Evolutionary conservation across 345 rosid genomes (phyloP).

Genomic region (Corchorus olitorius): DNA sequence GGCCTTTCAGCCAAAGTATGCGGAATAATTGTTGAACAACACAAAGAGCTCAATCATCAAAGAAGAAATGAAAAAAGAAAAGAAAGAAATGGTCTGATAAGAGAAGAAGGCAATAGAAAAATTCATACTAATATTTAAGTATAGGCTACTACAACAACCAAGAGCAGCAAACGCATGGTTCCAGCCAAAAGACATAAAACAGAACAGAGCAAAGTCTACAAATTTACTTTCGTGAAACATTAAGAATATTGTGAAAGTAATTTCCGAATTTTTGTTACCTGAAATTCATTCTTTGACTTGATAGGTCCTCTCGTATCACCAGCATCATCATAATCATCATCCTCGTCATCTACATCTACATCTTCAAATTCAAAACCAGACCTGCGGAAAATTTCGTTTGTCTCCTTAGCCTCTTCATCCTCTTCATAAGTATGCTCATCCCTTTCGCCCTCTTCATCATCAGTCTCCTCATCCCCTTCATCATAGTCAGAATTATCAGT

Average conservation of each 20-base stretch:
- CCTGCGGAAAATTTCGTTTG: slow-evolving; percentile 50
- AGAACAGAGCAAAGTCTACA: background rate
- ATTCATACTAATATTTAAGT: too few species aligned
- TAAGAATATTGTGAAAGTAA: background rate
- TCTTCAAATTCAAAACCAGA: slow-evolving; percentile 45
- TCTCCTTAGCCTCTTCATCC: slow-evolving; percentile 43
- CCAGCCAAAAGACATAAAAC: background rate
- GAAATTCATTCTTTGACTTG: slow-evolving; percentile 80
- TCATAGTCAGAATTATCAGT: slow-evolving; percentile 27
- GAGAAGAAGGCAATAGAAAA: too few species aligned
- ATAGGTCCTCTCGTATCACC: slow-evolving; percentile 54
- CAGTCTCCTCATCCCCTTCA: slow-evolving; percentile 40
- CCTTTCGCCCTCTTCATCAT: slow-evolving; percentile 32
- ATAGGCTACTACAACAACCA: background rate
- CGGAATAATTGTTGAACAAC: background rate
- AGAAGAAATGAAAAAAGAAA: background rate
- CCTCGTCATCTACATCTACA: slow-evolving; percentile 43
- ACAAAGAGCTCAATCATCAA: background rate
- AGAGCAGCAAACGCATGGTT: background rate
- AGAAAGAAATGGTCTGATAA: background rate
- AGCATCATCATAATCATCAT: slow-evolving; percentile 43
- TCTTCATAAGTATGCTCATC: slow-evolving; percentile 29
- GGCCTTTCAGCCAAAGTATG: background rate
- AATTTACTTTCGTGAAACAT: slow-evolving; percentile 3
- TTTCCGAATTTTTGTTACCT: slow-evolving; percentile 41